These are phyloP conservation scores for Pestalotiopsis fici DNA, from an alignment of 2,329 filamentous ascomycete genomes.

Conservation along the genomic window DNA sequence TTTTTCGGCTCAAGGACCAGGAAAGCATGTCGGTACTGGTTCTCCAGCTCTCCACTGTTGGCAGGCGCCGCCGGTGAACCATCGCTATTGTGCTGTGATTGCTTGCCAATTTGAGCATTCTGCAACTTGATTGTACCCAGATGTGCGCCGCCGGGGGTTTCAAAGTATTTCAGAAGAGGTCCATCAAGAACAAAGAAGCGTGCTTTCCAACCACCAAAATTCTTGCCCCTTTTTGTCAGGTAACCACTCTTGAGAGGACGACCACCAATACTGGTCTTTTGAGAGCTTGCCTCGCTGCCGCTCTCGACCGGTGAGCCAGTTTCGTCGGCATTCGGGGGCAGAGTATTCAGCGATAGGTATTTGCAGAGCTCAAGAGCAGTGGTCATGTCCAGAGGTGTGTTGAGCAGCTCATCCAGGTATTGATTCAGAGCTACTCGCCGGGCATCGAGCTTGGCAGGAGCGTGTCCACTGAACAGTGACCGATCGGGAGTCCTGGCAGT, in stretches of 20 bases:
- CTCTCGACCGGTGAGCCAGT: constrained; percentile 38
- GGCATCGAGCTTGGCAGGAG: constrained; percentile 90
- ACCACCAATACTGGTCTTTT: constrained; percentile 59
- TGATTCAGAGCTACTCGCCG: constrained; percentile 77
- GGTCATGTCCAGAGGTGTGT: constrained; percentile 76
- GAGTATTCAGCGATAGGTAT: constrained; percentile 73
- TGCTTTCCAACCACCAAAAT: constrained; percentile 98
- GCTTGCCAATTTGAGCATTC: constrained; percentile 91
- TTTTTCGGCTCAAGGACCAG: constrained; percentile 93
- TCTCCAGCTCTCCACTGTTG: constrained; percentile 75
- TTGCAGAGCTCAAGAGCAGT: constrained; percentile 82
- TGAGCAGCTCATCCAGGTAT: constrained; percentile 84
- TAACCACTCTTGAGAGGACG: constrained; percentile 82
- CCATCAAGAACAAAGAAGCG: constrained; percentile 64
- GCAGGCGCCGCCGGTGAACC: constrained; percentile 60
- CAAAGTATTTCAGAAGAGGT: constrained; percentile 81
- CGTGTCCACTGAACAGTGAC: constrained; percentile 85
- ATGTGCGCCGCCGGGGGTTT: constrained; percentile 86
- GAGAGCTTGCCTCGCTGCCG: constrained; percentile 34
- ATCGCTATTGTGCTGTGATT: constrained; percentile 67
- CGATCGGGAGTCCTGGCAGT: constrained; percentile 79
- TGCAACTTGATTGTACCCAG: constrained; percentile 91
- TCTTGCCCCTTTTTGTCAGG: constrained; percentile 94
- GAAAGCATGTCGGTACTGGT: constrained; percentile 96
- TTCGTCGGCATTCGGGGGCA: constrained; percentile 65